A percentile compares a stretch with the other conserved stretches of the same genome.
Evolutionary conservation across 225 moss, liverwort and hornwort genomes (phyloP).

Genomic region (Physcomitrium patens): DNA sequence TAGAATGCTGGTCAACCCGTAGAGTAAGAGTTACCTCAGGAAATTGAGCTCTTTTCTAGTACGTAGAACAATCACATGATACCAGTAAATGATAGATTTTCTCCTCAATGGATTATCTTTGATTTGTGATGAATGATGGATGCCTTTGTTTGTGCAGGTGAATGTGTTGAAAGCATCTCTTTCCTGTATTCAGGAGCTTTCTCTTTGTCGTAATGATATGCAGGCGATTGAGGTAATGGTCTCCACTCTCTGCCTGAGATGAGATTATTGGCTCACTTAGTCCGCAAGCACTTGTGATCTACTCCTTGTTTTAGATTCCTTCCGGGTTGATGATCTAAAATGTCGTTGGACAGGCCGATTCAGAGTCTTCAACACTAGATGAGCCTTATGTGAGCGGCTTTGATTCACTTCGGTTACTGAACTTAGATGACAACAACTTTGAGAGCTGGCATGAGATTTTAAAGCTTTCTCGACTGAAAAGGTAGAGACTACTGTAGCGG

Average conservation of each 20-base stretch:
- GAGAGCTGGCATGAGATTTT: conserved; percentile 78
- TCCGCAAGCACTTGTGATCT: conserved; percentile 12
- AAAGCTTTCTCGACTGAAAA: conserved; percentile 82
- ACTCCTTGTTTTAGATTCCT: neutral
- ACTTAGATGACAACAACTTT: conserved; percentile 89
- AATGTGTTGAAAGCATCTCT: conserved; percentile 68
- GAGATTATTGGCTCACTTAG: conserved; percentile 1
- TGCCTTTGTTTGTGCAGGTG: conserved; percentile 57
- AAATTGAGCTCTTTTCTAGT: neutral
- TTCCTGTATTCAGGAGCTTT: conserved; percentile 71
- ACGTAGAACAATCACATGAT: neutral
- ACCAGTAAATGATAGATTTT: neutral
- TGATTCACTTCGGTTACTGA: conserved; percentile 76
- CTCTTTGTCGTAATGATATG: conserved; percentile 82
- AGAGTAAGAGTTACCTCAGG: conserved; percentile 10
- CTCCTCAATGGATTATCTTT: neutral
- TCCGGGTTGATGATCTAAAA: conserved; percentile 26
- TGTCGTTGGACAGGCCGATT: conserved; percentile 51
- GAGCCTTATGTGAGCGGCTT: conserved; percentile 71
- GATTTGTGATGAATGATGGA: conserved; percentile 15
- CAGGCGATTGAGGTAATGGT: conserved; percentile 72
- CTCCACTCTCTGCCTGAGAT: conserved; percentile 18
- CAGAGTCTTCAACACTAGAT: conserved; percentile 13
- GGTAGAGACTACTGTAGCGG: conserved; percentile 38
- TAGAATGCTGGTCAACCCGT: conserved; percentile 12